Base-by-base conservation (phyloP, 768 basidiomycete species). In the Collybia mongolica region DNA sequence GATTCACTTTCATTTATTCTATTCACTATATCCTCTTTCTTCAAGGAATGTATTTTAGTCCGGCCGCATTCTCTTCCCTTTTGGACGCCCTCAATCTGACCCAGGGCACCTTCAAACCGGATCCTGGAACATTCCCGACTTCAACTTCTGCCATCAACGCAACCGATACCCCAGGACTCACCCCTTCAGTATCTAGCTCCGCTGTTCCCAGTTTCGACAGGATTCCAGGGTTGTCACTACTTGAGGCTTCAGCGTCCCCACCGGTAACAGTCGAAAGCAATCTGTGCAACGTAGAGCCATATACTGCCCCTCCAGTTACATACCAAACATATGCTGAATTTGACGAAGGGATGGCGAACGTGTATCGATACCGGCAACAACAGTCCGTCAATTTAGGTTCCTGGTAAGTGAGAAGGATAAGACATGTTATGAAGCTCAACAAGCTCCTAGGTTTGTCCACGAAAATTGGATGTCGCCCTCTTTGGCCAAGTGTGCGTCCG, bases 391-490 rank as follows among this genome's bases (percentile, higher is more conserved):
- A 88, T 58, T 61, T 86, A 8, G 83, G 85, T 4, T 83, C 81
- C 3, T 84, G 82, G 84, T 82, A 44, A 37, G 65, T 52, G 14
- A 14, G 15, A 19, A 46, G 14, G 14, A 9, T n/a, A n/a, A 42
- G 19, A 6, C 19, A 28, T 48, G 36, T 28, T 12, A 14, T 23
- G 12, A 18, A 12, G 11, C 24, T 29, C 36, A 48, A 38, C 28
- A 22, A 18, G 23, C 39, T 19, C n/a, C 17, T 44, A 85, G 83
- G 83, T 87, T 88, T 59, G 84, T 87, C 5, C 79, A 83, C 49
- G 87, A 90, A 63, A 67, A 74, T 18, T 90, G 88, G 86, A 87
- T 90, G 82, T 79, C 79, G 1, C 83, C 85, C 3, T 83, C 83
- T 26, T 48, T 85, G 23, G 89, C 87, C 60, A 56, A 59, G 3